These are phyloP conservation scores for Candida pini DNA, from an alignment of 805 yeast genomes.

Conservation along the genomic window DNA sequence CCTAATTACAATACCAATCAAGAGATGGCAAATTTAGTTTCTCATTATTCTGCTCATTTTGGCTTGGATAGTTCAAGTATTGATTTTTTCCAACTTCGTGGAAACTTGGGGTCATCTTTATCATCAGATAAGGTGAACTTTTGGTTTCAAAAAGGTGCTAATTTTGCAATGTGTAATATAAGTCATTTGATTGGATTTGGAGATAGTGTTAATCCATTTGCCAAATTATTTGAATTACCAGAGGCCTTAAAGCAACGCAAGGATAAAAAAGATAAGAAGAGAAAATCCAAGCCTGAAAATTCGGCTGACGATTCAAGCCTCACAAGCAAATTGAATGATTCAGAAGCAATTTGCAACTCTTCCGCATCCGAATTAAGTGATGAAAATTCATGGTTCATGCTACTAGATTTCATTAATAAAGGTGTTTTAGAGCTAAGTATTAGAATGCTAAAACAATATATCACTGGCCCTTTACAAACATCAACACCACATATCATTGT, in stretches of 20 bases:
- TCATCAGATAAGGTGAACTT: slow-evolving; percentile 50
- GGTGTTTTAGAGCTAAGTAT: slow-evolving; percentile 65
- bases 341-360: slow-evolving; percentile 19
- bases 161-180: slow-evolving; percentile 71
- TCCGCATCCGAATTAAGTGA: slow-evolving; percentile 27
- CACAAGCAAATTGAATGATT: slow-evolving; percentile 9
- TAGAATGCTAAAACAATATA: slow-evolving; percentile 59
- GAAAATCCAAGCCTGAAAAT: slow-evolving; percentile 30
- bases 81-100: slow-evolving; percentile 51
- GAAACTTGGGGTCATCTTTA: slow-evolving; percentile 29
- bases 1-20: slow-evolving; percentile 50
- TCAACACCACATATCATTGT: slow-evolving; percentile 71
- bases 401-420: slow-evolving; percentile 50
- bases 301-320: slow-evolving; percentile 6
- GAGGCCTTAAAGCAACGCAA: slow-evolving; percentile 66
- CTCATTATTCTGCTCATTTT: slow-evolving; percentile 59
- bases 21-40: slow-evolving; percentile 53
- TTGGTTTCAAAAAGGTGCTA: slow-evolving; percentile 72
- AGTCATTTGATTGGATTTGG: slow-evolving; percentile 76
- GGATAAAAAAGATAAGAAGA: slow-evolving; percentile 64
- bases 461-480: slow-evolving; percentile 65
- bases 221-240: slow-evolving; percentile 65
- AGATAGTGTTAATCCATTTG: slow-evolving; percentile 69
- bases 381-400: slow-evolving; percentile 48
- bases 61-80: slow-evolving; percentile 62